Percentiles rank a stretch among this genome's conserved stretches.
These are phyloP conservation scores for Gloeostereum incarnatum DNA, from an alignment of 768 basidiomycete species.

Conservation along the genomic window DNA sequence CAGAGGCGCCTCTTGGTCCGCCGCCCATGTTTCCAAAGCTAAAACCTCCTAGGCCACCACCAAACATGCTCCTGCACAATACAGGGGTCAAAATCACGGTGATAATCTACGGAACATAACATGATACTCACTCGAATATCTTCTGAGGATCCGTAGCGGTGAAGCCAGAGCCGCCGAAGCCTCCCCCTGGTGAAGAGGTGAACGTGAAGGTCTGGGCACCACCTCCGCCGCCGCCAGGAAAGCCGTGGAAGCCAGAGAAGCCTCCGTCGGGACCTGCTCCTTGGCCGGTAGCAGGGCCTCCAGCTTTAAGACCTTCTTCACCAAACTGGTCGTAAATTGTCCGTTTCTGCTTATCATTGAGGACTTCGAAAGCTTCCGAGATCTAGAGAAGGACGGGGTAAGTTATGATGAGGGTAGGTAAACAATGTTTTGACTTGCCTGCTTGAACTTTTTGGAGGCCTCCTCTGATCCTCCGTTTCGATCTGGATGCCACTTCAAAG, in stretches of 20 bases:
- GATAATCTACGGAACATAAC: neutral
- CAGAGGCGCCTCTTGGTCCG: constrained; percentile 15
- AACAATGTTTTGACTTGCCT: constrained; percentile 35
- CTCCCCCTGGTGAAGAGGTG: constrained; percentile 32
- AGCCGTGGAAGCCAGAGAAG: constrained; percentile 33
- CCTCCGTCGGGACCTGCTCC: constrained; percentile 29
- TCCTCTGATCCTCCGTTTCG: constrained; percentile 81
- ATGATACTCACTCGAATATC: constrained; percentile 71
- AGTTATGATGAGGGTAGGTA: neutral
- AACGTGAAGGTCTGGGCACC: constrained; percentile 49
- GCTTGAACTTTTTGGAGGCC: constrained; percentile 85
- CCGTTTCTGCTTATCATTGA: constrained; percentile 81
- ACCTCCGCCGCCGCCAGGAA: constrained; percentile 42
- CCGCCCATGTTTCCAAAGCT: constrained; percentile 31
- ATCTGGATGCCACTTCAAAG: constrained; percentile 94
- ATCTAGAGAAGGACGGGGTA: constrained; percentile 36
- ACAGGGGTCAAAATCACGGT: constrained; percentile 2
- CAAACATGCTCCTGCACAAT: constrained; percentile 47
- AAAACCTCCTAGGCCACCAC: constrained; percentile 22
- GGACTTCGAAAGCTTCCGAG: constrained; percentile 93
- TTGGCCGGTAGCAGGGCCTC: constrained; percentile 43
- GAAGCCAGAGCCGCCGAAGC: constrained; percentile 39
- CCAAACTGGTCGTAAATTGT: constrained; percentile 89
- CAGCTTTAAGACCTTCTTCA: constrained; percentile 87
- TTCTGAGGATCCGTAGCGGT: constrained; percentile 75